Evolutionary conservation across 2,329 filamentous ascomycete genomes (phyloP), one percentile per base, ranked within the genome.

Genomic region (Fusarium coicis): DNA sequence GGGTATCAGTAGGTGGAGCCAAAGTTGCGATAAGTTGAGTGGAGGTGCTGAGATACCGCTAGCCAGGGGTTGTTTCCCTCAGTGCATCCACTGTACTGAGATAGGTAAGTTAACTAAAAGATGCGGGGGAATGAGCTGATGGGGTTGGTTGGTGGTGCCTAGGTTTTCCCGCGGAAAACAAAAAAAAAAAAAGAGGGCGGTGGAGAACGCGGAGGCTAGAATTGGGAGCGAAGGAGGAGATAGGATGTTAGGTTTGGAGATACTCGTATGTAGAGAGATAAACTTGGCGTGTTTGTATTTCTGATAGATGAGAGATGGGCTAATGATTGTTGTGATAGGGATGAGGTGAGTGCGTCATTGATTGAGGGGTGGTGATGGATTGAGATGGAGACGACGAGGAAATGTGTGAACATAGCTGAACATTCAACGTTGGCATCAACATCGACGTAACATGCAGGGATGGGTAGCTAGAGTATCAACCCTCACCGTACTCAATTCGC

Each of bases 21-120:
- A 32, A 26, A 26, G 47, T 21, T 40, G 50, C 40, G 63, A 66
- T 66, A 66, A 66, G 63, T 66, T n/a, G 21, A 2, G 64, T 67
- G 64, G 64, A 66, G 53, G 37, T 40, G 19, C 70, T 54, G 23
- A 74, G 74, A 74, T 75, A 66, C 47, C 58, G 60, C 73, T 76
- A 76, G 61, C 56, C 21, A 50, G 47, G 53, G 49, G 42, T 26
- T 26, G 26, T 26, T 26, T 26, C 26, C 26, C 26, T 26, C 26
- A 26, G 26, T 58, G 23, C 23, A 46, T 46, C 44, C 26, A 47
- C 44, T 47, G 44, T 52, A 30, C 32, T 46, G 23, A 56, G 66
- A 70, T 68, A 67, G 57, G 64, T 43, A 55, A 30, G 36, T 44
- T 23, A 39, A 40, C 23, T 67, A 28, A 47, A 56, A 56, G 63